A percentile compares a stretch with the other conserved stretches of the same genome.
phyloP scores from a whole-genome alignment of 2,329 filamentous ascomycete species.

The Arthrinium puccinioides region DNA sequence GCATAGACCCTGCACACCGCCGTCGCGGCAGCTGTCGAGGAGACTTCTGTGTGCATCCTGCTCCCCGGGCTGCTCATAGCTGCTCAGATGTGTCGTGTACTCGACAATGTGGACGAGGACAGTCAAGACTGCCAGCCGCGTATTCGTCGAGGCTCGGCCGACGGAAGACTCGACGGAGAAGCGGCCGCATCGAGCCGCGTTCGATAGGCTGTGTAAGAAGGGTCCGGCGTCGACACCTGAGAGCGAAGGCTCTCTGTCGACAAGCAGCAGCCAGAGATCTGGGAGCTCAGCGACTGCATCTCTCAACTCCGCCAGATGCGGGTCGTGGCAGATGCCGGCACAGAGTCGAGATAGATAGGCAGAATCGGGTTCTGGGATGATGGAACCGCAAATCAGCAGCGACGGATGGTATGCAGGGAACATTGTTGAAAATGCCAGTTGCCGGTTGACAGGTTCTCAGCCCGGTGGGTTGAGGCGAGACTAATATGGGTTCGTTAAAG shows the following conservation, averaged over 20 bases:
- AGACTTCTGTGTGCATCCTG: background rate
- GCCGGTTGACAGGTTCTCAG: too few species aligned
- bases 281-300: background rate
- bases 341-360: background rate
- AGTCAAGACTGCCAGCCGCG: background rate
- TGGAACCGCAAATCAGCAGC: background rate
- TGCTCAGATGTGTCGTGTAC: background rate
- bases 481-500: too few species aligned
- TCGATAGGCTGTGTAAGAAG: background rate
- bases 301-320: background rate
- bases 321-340: background rate
- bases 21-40: background rate
- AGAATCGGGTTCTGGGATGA: background rate
- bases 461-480: too few species aligned
- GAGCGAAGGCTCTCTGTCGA: background rate
- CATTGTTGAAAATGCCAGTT: too few species aligned
- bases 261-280: background rate
- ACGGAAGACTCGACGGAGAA: background rate
- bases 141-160: background rate
- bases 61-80: background rate
- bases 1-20: background rate
- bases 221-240: background rate
- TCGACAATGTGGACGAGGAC: background rate
- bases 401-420: too few species aligned
- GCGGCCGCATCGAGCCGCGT: background rate